Evolutionary conservation across 2,329 filamentous ascomycete genomes (phyloP), one percentile per base, ranked within the genome.

Genomic region (Ustulina deusta): DNA sequence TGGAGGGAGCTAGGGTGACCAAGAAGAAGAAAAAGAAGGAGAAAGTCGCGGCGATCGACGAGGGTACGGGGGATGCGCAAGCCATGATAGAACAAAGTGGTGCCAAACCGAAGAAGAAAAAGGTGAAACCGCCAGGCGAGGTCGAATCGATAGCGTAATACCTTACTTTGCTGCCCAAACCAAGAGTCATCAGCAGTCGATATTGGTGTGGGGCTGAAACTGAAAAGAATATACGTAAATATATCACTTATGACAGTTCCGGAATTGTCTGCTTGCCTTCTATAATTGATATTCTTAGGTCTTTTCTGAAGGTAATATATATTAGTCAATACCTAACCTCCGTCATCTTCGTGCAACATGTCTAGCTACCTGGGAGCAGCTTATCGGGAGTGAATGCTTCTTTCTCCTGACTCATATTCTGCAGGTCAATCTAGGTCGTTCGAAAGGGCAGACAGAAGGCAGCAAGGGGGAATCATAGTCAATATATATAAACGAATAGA

Each of bases 101-200:
- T 10, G 74, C 79, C 1, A 81, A 83, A 68, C 76, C 81, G 6
- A 85, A 82, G 74, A 86, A 84, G 76, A 86, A 85, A 77, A 84
- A 83, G 78, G 77, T 78, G 74, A 79, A 74, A 64, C 64, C 73
- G 46, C 65, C 74, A 27, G 75, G 66, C 27, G 74, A 77, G 60
- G 69, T 75, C 11, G 74, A 75, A 57, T 73, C 77, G 40, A 64
- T 22, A 15, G 44, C 17, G 36, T 58, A 32, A 15, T 61, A 17
- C 32, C 29, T 51, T 13, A 32, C 25, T n/a, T 49, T 38, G 13
- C 17, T 52, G 27, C 17, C 20, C 5, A 6, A 42, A n/a, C 29
- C 44, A 44, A 54, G 25, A 59, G 25, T 29, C 20, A 49, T 36
- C 36, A 36, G 22, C 4, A 27, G 6, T 22, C 51, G 51, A 29